These are phyloP conservation scores for Pseudocercospora fijiensis DNA, from an alignment of 2,329 filamentous ascomycete genomes.

Conservation along the genomic window DNA sequence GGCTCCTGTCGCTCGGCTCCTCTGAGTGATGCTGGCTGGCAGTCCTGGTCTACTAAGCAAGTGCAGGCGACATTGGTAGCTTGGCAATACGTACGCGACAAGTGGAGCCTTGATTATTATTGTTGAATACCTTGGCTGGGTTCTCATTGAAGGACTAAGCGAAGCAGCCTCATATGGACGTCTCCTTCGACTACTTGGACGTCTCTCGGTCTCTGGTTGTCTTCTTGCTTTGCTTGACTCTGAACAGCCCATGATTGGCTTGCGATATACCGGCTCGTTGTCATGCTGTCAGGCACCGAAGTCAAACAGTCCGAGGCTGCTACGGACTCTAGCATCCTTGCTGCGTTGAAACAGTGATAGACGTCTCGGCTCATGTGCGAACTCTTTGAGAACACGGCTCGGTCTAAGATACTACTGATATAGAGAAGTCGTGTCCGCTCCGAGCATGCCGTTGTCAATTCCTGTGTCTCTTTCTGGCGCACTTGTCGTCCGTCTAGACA, in stretches of 20 bases:
- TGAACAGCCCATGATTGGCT: background rate
- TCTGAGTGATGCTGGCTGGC: background rate
- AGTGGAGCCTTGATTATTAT: background rate
- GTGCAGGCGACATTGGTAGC: background rate
- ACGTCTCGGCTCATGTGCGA: background rate
- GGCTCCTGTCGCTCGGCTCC: background rate
- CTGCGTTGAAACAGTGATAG: conserved; percentile 1
- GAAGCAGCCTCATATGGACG: background rate
- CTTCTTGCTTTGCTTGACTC: background rate
- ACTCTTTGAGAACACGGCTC: background rate
- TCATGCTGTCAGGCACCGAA: background rate
- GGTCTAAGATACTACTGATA: background rate
- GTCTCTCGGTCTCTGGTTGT: background rate
- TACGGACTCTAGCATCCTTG: background rate
- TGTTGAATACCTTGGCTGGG: too few relatives aligned
- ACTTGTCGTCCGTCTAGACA: background rate
- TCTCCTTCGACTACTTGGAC: background rate
- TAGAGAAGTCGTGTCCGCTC: background rate
- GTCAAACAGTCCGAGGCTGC: background rate
- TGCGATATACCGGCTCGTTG: background rate
- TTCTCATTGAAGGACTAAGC: background rate
- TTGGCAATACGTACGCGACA: background rate
- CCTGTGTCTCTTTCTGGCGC: background rate
- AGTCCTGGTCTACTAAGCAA: background rate
- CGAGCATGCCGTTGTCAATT: background rate